Evolutionary conservation across 129 eudicot species (phyloP).

Genomic region (Calendula officinalis): DNA sequence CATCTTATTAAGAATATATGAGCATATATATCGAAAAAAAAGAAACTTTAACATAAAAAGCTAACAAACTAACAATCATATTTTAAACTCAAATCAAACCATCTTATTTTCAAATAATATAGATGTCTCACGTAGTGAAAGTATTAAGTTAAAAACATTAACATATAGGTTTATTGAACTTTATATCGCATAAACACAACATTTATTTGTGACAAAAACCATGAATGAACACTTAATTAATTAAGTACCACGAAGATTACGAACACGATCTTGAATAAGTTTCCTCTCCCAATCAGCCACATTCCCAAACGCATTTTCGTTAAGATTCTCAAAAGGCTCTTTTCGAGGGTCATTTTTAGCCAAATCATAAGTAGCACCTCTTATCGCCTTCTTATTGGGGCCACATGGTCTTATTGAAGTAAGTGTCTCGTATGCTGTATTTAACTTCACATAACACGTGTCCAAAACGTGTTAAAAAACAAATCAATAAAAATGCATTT

Average conservation of each 20-base stretch:
- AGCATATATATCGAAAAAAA: no score
- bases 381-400: conserved; percentile 79
- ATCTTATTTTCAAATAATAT: no score
- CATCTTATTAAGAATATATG: no score
- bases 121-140: no score
- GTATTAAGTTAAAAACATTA: no score
- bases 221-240: not conserved
- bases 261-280: conserved; percentile 77
- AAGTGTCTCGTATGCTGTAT: conserved; percentile 56
- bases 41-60: no score
- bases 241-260: conserved; percentile 71
- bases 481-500: no score
- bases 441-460: conserved; percentile 44
- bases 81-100: no score
- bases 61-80: no score
- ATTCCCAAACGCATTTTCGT: conserved; percentile 71
- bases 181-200: no score
- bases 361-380: conserved; percentile 89
- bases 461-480: conserved; percentile 5
- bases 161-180: no score
- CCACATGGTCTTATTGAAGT: conserved; percentile 88
- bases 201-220: conserved; percentile 16
- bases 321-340: conserved; percentile 79
- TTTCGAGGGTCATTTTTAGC: conserved; percentile 70
- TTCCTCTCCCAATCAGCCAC: conserved; percentile 92